Evolutionary conservation across 371 early-diverging fungal species (phyloP), one percentile per base, ranked within the genome.

Genomic region (Dichotomocladium elegans): DNA sequence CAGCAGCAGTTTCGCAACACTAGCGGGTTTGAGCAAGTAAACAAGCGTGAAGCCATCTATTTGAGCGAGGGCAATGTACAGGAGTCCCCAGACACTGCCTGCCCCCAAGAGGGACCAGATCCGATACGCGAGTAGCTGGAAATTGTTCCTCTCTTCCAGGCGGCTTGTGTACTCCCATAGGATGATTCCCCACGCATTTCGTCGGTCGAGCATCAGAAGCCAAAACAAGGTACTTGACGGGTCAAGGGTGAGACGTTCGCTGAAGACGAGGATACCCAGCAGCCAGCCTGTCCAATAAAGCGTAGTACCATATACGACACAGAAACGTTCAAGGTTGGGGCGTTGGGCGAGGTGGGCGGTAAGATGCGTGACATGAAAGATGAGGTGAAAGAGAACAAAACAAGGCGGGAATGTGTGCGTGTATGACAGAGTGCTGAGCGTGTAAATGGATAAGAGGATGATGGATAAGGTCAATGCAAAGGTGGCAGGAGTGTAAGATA

Each of bases 141-240:
- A 53, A 34, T 58, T 60, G 8, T 63, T 65, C 1, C 59, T 22
- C 45, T 70, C 47, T 41, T 80, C 80, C 47, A 84, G 59, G 15
- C 73, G 60, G 31, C 77, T 73, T 41, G 76, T 56, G 33, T 71
- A 81, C 51, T 85, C 85, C 85, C 85, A 85, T 11, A 76, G 72
- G 55, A 85, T 72, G 41, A 82, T 61, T 6, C 85, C 85, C 85
- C 85, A 85, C 8, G 81, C 80, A 63, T 80, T 79, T 44, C 85
- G 60, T 33, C 85, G 68, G 54, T 81, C 80, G n/a, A 80, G 42
- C 51, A 85, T 60, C 24, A 85, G 41, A 0, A 77, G 51, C 67
- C 81, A 70, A 43, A 85, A 85, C 24, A 56, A 47, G 21, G 64
- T 27, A 5, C 54, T 55, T 15, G 68, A 64, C 19, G 68, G 67